Conservation (phyloP, 345 rosid genomes). For the Cardamine resedifolia region DNA sequence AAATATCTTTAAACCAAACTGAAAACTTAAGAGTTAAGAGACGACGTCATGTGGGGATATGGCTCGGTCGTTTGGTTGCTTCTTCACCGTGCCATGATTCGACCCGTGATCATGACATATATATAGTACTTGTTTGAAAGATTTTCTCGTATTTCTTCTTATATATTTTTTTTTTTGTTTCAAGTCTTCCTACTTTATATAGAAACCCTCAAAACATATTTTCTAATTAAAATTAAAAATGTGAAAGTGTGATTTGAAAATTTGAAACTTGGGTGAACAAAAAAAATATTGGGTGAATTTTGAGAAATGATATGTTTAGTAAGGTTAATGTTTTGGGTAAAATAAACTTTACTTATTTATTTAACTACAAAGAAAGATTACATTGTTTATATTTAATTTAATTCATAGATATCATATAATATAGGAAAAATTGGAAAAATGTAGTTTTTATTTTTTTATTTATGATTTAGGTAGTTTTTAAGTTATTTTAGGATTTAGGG, state of each 20-base stretch:
- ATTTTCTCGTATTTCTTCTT: not conserved
- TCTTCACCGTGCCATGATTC: conserved; percentile 6
- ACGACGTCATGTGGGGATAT: conserved; percentile 33
- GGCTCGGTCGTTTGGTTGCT: conserved; percentile 30
- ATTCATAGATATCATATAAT: no score
- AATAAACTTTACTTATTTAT: not conserved
- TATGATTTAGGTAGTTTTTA: no score
- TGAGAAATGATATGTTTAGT: not conserved
- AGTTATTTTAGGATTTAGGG: no score
- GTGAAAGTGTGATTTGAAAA: not conserved
- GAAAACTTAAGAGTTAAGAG: conserved; percentile 8
- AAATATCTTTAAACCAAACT: not conserved
- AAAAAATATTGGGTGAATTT: not conserved
- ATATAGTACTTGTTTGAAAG: not conserved
- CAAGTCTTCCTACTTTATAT: not conserved
- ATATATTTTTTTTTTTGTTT: not conserved
- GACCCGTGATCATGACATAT: conserved; percentile 26
- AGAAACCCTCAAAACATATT: not conserved
- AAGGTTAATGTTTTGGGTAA: not conserved
- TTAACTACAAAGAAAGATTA: not conserved
- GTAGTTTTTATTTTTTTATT: no score
- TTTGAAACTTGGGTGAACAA: not conserved
- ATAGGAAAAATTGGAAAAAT: no score
- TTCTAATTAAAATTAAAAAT: no score
- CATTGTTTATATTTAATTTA: not conserved